Percentiles rank a stretch among this genome's conserved stretches.
Evolutionary conservation across 2,329 filamentous ascomycete genomes (phyloP).

Genomic region (Plenodomus biglobosus): DNA sequence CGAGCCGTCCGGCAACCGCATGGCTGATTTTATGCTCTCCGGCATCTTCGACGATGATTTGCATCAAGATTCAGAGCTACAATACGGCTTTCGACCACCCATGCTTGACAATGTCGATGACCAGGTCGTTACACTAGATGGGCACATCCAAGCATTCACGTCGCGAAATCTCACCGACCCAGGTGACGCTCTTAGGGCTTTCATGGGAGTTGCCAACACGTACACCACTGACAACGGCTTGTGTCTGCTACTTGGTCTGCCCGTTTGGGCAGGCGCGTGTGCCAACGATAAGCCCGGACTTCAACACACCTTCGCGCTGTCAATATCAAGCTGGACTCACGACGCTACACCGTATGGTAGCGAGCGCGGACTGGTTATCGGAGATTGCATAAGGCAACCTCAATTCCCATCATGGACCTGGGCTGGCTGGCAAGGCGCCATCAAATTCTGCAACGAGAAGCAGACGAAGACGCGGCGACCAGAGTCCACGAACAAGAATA

Average conservation of each 20-base stretch:
- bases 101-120: neutral
- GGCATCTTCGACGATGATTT: constrained; percentile 2
- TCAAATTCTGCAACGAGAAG: constrained; percentile 1
- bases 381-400: neutral
- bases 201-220: constrained; percentile 2
- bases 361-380: neutral
- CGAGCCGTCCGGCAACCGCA: neutral
- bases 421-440: constrained; percentile 3
- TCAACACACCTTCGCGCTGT: constrained; percentile 3
- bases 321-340: constrained; percentile 1
- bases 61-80: neutral
- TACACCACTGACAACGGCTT: constrained; percentile 1
- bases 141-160: constrained; percentile 1
- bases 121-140: constrained; percentile 1
- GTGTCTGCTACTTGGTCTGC: constrained; percentile 1
- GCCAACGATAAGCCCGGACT: constrained; percentile 2
- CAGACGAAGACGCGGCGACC: neutral
- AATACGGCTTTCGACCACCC: neutral
- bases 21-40: constrained; percentile 4
- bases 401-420: constrained; percentile 3
- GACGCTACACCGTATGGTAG: neutral
- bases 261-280: constrained; percentile 2
- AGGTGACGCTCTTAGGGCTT: neutral
- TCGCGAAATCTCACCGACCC: neutral
- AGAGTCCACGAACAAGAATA: neutral